phyloP scores from a whole-genome alignment of 2,329 filamentous ascomycete species.

The Didymella pomorum region DNA sequence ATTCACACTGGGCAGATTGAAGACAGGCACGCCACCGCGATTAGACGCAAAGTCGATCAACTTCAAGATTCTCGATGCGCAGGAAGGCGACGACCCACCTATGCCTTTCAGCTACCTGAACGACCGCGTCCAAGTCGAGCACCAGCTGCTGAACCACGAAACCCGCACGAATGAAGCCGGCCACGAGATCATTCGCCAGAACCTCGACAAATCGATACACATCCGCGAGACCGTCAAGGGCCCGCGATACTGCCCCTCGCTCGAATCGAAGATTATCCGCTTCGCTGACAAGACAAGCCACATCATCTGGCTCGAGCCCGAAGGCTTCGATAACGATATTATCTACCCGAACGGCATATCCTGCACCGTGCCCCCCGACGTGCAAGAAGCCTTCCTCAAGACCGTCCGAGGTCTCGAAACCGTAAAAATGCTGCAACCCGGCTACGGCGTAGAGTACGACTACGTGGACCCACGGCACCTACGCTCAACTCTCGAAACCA shows the following conservation, averaged over 20 bases:
- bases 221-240: slow-evolving; percentile 95
- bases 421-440: slow-evolving; percentile 89
- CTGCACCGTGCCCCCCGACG: slow-evolving; percentile 92
- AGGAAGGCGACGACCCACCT: slow-evolving; percentile 84
- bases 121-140: slow-evolving; percentile 75
- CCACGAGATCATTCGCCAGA: slow-evolving; percentile 83
- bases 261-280: slow-evolving; percentile 92
- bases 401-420: slow-evolving; percentile 89
- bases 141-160: slow-evolving; percentile 85
- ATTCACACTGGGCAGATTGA: slow-evolving; percentile 86
- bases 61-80: slow-evolving; percentile 73
- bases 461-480: slow-evolving; percentile 94
- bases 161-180: slow-evolving; percentile 86
- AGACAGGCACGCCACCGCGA: slow-evolving; percentile 94
- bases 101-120: slow-evolving; percentile 93
- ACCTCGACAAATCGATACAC: slow-evolving; percentile 95
- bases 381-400: slow-evolving; percentile 83
- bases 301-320: slow-evolving; percentile 95
- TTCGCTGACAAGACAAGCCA: slow-evolving; percentile 83
- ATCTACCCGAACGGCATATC: slow-evolving; percentile 97
- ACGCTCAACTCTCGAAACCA: slow-evolving; percentile 90
- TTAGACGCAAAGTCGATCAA: slow-evolving; percentile 84
- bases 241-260: slow-evolving; percentile 91
- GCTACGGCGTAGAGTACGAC: slow-evolving; percentile 98
- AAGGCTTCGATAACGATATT: slow-evolving; percentile 88